phyloP scores from a whole-genome alignment of 2,329 filamentous ascomycete genomes.

The Aspergillus brunneoviolaceus region DNA sequence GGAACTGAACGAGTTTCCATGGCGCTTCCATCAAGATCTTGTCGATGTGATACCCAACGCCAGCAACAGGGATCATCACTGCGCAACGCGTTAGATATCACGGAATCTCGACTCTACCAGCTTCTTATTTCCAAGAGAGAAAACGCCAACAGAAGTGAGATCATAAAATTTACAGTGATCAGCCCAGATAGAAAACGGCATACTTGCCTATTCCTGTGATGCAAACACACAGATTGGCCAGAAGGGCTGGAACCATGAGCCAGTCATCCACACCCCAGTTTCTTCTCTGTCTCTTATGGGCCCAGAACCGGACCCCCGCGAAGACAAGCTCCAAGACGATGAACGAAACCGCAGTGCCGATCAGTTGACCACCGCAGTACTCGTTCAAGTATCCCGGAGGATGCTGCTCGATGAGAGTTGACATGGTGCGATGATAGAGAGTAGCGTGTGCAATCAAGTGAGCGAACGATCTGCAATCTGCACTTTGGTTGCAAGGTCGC shows the following conservation, averaged over 20 bases:
- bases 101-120: background rate
- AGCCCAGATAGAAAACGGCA: background rate
- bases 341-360: background rate
- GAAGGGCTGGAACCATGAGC: background rate
- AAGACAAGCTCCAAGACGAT: background rate
- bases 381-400: background rate
- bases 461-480: too few species aligned
- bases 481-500: too few species aligned
- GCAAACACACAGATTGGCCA: background rate
- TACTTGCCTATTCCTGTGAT: background rate
- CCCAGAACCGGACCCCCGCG: background rate
- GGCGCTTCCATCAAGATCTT: background rate
- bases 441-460: too few species aligned
- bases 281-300: background rate
- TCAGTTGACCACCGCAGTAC: background rate
- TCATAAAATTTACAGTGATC: background rate
- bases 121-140: background rate
- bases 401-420: background rate
- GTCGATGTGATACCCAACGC: background rate
- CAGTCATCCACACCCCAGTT: background rate
- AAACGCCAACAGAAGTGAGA: background rate
- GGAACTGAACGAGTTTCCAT: background rate
- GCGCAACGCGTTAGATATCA: background rate
- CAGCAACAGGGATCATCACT: background rate
- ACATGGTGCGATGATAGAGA: background rate